These are phyloP conservation scores for Trichoderma guizhouense DNA, from an alignment of 2,329 filamentous ascomycete genomes.

Conservation along the genomic window DNA sequence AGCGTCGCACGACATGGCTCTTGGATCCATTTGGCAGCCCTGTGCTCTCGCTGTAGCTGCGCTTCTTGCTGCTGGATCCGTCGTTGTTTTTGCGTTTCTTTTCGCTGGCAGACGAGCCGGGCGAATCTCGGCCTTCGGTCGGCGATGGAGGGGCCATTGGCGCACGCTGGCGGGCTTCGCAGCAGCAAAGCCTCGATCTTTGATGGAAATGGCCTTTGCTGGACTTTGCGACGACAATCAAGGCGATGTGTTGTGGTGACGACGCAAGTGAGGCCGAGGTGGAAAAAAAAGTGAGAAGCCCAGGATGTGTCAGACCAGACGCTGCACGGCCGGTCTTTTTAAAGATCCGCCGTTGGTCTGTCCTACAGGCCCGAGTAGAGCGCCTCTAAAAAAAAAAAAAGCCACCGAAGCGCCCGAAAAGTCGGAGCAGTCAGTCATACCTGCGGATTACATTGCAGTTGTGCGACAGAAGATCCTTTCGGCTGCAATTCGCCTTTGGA, in stretches of 20 bases:
- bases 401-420: not conserved
- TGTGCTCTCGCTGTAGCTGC: not conserved
- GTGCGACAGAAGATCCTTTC: not conserved
- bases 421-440: not conserved
- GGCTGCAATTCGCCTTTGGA: not conserved
- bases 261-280: not conserved
- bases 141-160: slow-evolving; percentile 5
- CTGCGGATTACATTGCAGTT: not conserved
- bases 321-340: not conserved
- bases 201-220: not conserved
- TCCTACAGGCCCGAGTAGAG: not conserved
- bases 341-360: not conserved
- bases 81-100: slow-evolving; percentile 15
- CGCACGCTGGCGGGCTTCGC: not conserved
- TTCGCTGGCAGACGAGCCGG: slow-evolving; percentile 8
- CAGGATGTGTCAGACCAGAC: slow-evolving; percentile 4
- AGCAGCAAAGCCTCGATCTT: not conserved
- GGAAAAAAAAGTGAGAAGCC: not conserved
- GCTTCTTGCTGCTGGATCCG: slow-evolving; percentile 6
- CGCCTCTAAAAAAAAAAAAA: not conserved
- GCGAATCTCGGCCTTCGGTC: slow-evolving; percentile 11
- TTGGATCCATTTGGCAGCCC: slow-evolving; percentile 8
- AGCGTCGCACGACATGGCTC: slow-evolving; percentile 12
- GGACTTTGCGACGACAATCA: not conserved
- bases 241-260: not conserved